Conservation (phyloP, 768 basidiomycete species). For the Strobilomyces confusus region DNA sequence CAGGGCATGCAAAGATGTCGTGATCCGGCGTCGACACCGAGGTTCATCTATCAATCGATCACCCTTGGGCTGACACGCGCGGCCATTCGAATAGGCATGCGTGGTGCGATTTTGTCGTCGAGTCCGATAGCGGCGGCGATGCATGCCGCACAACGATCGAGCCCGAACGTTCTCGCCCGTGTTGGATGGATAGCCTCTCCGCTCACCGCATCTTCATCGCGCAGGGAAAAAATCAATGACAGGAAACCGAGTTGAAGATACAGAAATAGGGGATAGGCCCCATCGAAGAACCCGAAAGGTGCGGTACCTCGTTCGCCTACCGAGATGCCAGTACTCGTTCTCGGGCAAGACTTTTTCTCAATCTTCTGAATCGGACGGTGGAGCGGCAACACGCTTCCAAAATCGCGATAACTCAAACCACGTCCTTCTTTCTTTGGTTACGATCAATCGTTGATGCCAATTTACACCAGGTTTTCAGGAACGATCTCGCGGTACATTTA, state of each 20-base stretch:
- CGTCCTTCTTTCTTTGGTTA: background rate
- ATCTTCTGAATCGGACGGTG: no score
- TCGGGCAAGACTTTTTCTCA: background rate
- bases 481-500: background rate
- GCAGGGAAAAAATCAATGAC: constrained; percentile 1
- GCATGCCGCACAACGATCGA: background rate
- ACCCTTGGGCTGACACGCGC: background rate
- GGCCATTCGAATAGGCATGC: background rate
- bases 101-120: background rate
- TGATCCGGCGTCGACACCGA: background rate
- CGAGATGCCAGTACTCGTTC: background rate
- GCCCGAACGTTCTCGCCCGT: background rate
- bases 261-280: no score
- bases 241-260: background rate
- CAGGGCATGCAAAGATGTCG: background rate
- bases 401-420: background rate
- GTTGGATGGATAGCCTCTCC: background rate
- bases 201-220: background rate
- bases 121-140: background rate
- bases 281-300: background rate
- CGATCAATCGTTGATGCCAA: background rate
- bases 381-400: no score
- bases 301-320: background rate
- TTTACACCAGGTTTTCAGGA: background rate
- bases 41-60: background rate